A percentile compares a stretch with the other conserved stretches of the same genome.
phyloP scores from a whole-genome alignment of 202 grass and related monocot species.

The Digitaria exilis region DNA sequence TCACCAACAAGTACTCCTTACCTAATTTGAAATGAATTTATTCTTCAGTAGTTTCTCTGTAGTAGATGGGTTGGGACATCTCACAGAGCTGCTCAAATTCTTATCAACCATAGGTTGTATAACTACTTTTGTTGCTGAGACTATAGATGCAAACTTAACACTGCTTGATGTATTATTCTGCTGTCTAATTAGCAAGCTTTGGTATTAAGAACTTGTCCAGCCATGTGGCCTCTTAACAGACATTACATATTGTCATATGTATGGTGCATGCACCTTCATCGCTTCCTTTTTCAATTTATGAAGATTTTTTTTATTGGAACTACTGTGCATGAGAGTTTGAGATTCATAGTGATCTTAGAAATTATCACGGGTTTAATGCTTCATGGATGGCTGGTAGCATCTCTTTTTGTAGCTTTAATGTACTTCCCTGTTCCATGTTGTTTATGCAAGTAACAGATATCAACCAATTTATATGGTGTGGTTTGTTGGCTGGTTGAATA shows the following conservation, averaged over 20 bases:
- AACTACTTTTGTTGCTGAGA: neutral
- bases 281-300: slow-evolving; percentile 7
- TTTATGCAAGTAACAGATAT: neutral
- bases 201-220: neutral
- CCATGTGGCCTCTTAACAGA: slow-evolving; percentile 8
- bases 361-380: slow-evolving; percentile 10
- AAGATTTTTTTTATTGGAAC: neutral
- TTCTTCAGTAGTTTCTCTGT: neutral
- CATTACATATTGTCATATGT: neutral
- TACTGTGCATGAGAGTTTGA: neutral
- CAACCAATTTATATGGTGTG: neutral
- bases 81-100: neutral
- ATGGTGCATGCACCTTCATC: slow-evolving; percentile 8
- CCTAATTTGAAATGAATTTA: neutral
- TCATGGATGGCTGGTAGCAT: neutral
- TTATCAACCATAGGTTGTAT: neutral
- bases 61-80: neutral
- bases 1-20: neutral
- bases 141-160: neutral
- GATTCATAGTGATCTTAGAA: slow-evolving; percentile 8
- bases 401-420: neutral
- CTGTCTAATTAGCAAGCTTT: neutral
- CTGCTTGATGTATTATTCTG: slow-evolving; percentile 9
- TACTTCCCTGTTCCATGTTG: neutral
- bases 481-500: slow-evolving; percentile 6